Evolutionary conservation across 768 basidiomycete genomes (phyloP), one percentile per base, ranked within the genome.

Genomic region (Amanita exitialis): DNA sequence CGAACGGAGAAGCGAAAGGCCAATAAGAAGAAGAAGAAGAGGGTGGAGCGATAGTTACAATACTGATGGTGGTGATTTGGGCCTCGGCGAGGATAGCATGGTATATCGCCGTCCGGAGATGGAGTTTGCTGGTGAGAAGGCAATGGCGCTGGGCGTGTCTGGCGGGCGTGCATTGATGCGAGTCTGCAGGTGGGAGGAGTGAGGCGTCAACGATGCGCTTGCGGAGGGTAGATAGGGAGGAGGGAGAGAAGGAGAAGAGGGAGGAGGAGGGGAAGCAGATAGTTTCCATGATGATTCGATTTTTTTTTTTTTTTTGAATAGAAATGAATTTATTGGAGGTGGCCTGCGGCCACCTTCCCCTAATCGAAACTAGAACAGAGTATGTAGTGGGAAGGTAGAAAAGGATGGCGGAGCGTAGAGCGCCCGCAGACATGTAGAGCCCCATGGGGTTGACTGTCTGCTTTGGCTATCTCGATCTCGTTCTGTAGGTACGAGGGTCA

Each of bases 71-170:
- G n/a, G n/a, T n/a, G n/a, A n/a, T n/a, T n/a, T n/a, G n/a, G n/a
- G n/a, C n/a, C 25, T 78, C 72, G 0, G 90, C 79, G 9, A 93
- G 67, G n/a, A 90, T 69, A 1, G 91, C 84, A 57, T 91, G 88
- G 49, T 85, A 74, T 9, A 93, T 76, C 0, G 90, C 94, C 0
- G 90, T 92, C 62, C 89, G 80, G 10, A 97, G 68, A 59, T 95
- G 93, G 39, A 83, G 61, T 3, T 74, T 64, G 51, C 91, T 93
- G 0, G 88, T 86, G 41, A 97, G 65, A 97, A 97, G 0, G 88
- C 86, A 67, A 89, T 96, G 59, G 47, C 90, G 77, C 58, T 89
- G 86, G 12, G 57, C 59, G 23, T 88, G 79, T 16, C 90, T 89
- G 6, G 20, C 41, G n/a, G 47, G 21, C 2, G 35, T 47, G 34